Conservation (phyloP, 441 rosid genomes). For the Adansonia grandidieri region DNA sequence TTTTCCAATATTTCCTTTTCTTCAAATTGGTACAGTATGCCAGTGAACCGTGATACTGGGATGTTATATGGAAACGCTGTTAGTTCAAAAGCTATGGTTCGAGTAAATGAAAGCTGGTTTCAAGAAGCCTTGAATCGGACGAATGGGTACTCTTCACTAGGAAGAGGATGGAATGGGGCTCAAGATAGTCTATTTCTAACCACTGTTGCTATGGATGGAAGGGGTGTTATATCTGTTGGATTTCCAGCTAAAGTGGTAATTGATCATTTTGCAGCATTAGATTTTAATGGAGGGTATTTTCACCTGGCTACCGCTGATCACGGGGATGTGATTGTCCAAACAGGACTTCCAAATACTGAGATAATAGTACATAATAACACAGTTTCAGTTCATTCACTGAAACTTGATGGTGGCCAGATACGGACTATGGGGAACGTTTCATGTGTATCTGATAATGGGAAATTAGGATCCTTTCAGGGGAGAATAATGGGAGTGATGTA, state of each 20-base stretch:
- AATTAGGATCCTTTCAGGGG: background rate
- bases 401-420: conserved; percentile 19
- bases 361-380: conserved; percentile 27
- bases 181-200: conserved; percentile 35
- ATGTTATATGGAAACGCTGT: conserved; percentile 43
- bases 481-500: conserved; percentile 33
- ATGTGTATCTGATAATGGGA: conserved; percentile 25
- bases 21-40: conserved; percentile 47
- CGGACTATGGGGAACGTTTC: background rate
- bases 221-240: conserved; percentile 51
- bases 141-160: conserved; percentile 33
- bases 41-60: conserved; percentile 47
- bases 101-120: conserved; percentile 42
- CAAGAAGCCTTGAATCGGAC: conserved; percentile 34
- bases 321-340: conserved; percentile 42
- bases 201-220: conserved; percentile 44
- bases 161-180: conserved; percentile 34
- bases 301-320: conserved; percentile 38
- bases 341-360: conserved; percentile 30
- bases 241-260: conserved; percentile 36
- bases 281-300: conserved; percentile 45
- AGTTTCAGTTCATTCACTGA: conserved; percentile 28
- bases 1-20: conserved; percentile 49
- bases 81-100: conserved; percentile 21
- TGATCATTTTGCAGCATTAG: conserved; percentile 34